phyloP scores from a whole-genome alignment of 768 basidiomycete species.

The Tremella mesenterica region DNA sequence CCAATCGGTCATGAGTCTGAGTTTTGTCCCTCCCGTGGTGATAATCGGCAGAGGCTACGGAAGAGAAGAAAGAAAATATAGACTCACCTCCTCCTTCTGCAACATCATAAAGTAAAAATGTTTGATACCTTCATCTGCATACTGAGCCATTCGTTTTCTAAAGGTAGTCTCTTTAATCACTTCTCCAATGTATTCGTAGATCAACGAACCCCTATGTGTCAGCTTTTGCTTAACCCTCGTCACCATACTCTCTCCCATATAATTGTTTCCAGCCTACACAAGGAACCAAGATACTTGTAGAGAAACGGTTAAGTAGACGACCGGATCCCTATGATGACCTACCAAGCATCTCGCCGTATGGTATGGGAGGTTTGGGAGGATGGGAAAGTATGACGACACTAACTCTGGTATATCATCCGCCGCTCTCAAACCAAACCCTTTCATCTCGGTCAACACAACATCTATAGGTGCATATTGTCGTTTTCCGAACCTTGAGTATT shows the following conservation, averaged over 20 bases:
- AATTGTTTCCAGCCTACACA: too few species aligned
- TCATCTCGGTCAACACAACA: constrained; percentile 87
- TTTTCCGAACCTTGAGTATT: constrained; percentile 63
- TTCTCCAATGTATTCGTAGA: constrained; percentile 97
- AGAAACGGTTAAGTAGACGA: too few species aligned
- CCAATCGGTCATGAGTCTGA: too few species aligned
- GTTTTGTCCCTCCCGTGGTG: too few species aligned
- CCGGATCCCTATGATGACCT: too few species aligned
- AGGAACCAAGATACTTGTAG: too few species aligned
- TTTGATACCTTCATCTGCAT: constrained; percentile 81
- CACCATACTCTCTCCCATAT: too few species aligned
- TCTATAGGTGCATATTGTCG: constrained; percentile 77
- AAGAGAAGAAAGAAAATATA: background rate
- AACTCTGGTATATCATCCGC: constrained; percentile 49
- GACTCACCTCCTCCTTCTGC: constrained; percentile 84
- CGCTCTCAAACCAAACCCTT: constrained; percentile 86
- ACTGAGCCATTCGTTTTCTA: constrained; percentile 86
- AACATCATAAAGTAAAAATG: constrained; percentile 99
- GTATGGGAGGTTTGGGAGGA: background rate
- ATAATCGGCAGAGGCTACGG: too few species aligned
- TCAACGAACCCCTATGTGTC: constrained; percentile 66
- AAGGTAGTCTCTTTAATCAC: constrained; percentile 81
- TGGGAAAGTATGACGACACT: background rate
- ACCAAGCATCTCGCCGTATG: background rate
- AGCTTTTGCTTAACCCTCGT: too few species aligned